Base-by-base conservation (phyloP, 2,329 filamentous ascomycete species). In the Pestalotiopsis sp. region DNA sequence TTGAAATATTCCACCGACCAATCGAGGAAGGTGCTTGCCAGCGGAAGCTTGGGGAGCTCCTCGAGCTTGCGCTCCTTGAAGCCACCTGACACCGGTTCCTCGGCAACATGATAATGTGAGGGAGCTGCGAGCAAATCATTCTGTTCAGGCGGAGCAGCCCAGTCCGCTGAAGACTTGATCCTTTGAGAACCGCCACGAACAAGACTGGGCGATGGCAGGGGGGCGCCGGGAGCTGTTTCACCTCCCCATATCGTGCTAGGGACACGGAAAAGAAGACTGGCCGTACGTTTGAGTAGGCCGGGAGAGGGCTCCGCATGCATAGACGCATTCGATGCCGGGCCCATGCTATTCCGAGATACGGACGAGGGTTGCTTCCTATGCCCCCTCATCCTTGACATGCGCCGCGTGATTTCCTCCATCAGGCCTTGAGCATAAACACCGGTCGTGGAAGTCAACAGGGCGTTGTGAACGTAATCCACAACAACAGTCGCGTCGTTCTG, bases 1-100 rank as follows among this genome's bases (percentile, higher is more conserved):
- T 95, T 93, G 86, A 98, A 99, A 79, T 99, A 98, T 80, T 95
- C 95, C 59, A 96, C 94, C 4, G 95, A 97, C 95, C 95, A 99
- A 72, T 97, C 93, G 71, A 97, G 86, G 80, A 98, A 97, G 9
- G 87, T 91, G 78, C 94, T 97, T 69, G 88, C 87, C 20, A 99
- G 80, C 1, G 96, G 96, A 36, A 98, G 86, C 13, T 80, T 81
- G 1, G 93, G 91, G 11, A 84, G 74, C 66, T 89, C 83, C 1
- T 86, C 83, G 38, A 89, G 78, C 70, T 90, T 86, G 68, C 91
- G 88, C 65, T 89, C 84, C 71, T 89, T 83, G 76, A 92, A 97
- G 0, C 90, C 89, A 12, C 93, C 91, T 3, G 94, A 94, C n/a
- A 90, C 87, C 0, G 96, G 95, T 70, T 93, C 90, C 70, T 89